Evolutionary conservation across 2,329 filamentous ascomycete species (phyloP).

Genomic region (Penicillium sp.): DNA sequence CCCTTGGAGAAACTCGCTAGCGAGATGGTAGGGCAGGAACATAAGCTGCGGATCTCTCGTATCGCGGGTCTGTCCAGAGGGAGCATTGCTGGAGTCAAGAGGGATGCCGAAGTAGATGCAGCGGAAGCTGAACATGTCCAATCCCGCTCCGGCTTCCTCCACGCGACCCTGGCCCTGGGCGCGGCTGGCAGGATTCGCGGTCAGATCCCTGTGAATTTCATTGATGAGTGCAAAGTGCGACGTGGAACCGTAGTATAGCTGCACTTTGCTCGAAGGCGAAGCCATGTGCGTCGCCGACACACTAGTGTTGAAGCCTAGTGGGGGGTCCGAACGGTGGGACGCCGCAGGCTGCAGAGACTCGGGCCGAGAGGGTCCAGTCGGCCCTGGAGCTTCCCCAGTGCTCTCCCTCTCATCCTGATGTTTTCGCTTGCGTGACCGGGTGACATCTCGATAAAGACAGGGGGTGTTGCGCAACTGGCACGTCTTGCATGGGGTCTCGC

Average conservation of each 20-base stretch:
- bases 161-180: slow-evolving; percentile 35
- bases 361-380: slow-evolving; percentile 18
- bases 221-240: slow-evolving; percentile 54
- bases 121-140: slow-evolving; percentile 46
- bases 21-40: slow-evolving; percentile 46
- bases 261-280: slow-evolving; percentile 50
- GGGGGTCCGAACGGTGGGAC: slow-evolving; percentile 24
- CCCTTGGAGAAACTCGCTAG: slow-evolving; percentile 44
- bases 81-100: slow-evolving; percentile 37
- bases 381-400: not conserved
- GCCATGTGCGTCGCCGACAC: slow-evolving; percentile 55
- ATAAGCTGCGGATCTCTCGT: slow-evolving; percentile 35
- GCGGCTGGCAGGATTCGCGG: slow-evolving; percentile 27
- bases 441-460: slow-evolving; percentile 45
- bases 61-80: slow-evolving; percentile 25
- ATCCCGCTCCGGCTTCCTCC: slow-evolving; percentile 43
- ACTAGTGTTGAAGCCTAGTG: slow-evolving; percentile 44
- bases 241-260: slow-evolving; percentile 54
- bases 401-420: slow-evolving; percentile 20
- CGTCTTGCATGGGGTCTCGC: slow-evolving; percentile 46
- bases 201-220: slow-evolving; percentile 41
- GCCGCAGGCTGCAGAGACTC: slow-evolving; percentile 22
- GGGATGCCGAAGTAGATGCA: slow-evolving; percentile 49
- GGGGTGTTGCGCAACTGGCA: slow-evolving; percentile 39
- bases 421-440: slow-evolving; percentile 42